phyloP scores from a whole-genome alignment of 1,284 basidiomycete genomes.

The Puccinia coronata region DNA sequence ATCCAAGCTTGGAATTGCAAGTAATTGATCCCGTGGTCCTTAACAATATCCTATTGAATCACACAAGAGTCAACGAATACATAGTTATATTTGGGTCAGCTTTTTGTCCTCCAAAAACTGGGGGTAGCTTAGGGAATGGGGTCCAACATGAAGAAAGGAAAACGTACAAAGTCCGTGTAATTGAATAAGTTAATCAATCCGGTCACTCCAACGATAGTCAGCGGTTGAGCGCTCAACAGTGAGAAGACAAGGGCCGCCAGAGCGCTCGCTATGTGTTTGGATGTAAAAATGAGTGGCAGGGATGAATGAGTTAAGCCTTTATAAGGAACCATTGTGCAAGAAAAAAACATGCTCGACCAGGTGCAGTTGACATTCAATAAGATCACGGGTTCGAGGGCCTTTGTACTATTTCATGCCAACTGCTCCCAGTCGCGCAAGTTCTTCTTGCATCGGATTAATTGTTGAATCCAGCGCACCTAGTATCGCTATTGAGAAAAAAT shows the following conservation, averaged over 20 bases:
- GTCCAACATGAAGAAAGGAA: neutral
- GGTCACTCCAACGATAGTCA: constrained; percentile 91
- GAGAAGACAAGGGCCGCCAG: constrained; percentile 91
- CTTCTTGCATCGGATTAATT: too few relatives aligned
- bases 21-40: constrained; percentile 39
- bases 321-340: too few relatives aligned
- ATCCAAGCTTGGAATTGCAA: constrained; percentile 49
- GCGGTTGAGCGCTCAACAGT: constrained; percentile 82
- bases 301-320: neutral
- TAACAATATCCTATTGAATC: constrained; percentile 39
- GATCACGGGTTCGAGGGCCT: too few relatives aligned
- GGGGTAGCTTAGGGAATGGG: neutral
- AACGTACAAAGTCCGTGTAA: constrained; percentile 44
- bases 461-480: neutral
- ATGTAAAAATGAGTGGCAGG: constrained; percentile 56
- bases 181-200: constrained; percentile 63
- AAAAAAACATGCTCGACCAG: too few relatives aligned
- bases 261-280: constrained; percentile 54
- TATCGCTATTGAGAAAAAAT: constrained; percentile 12
- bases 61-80: neutral
- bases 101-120: neutral
- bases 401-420: too few relatives aligned
- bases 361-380: too few relatives aligned
- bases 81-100: neutral
- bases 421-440: too few relatives aligned